Base-by-base conservation (phyloP, 345 rosid species). In the Turnera subulata region DNA sequence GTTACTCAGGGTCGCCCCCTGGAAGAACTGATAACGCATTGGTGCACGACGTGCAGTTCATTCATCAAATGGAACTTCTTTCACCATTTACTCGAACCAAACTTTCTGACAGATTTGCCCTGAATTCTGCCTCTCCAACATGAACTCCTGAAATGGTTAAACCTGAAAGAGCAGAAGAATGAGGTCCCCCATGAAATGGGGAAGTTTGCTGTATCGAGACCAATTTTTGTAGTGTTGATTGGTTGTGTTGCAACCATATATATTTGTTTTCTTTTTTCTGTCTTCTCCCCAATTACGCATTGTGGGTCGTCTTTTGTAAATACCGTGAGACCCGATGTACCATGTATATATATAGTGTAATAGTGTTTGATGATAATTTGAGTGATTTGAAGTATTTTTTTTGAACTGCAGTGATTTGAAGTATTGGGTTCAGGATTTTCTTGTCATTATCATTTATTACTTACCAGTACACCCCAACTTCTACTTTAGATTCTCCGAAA, bases 1-100 rank as follows among this genome's bases (percentile, higher is more conserved):
- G 82, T 55, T 74, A 77, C 62, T 61, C 78, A 21, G 96, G 89
- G 16, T 85, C 97, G 40, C 97, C 96, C 18, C 94, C 89, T n/a
- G 62, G 76, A n/a, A 76, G 96, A 73, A 83, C 83, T 0, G 71
- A 69, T 1, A 91, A 91, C 62, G 96, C 97, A 23, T 67, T 91
- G 55, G 70, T 87, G 38, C 83, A 83, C 25, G 91, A 91, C 51
- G 76, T 78, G 4, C 80, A 79, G 1, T 90, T 90, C 70, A 58
- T 80, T 47, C 86, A 79, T 56, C 84, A 84, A 44, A 81, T 78
- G 76, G 88, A 86, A 66, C 82, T 77, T 61, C 77, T 80, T 33
- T 81, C 89, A 2, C 84, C 80, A 46, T 76, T 86, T 54, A 32
- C 88, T 20, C 63, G 81, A 63, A 67, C 81, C 59, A 76, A 83